Evolutionary conservation across 805 yeast species (phyloP), one percentile per base, ranked within the genome.

Genomic region (Kregervanrija fluxuum): DNA sequence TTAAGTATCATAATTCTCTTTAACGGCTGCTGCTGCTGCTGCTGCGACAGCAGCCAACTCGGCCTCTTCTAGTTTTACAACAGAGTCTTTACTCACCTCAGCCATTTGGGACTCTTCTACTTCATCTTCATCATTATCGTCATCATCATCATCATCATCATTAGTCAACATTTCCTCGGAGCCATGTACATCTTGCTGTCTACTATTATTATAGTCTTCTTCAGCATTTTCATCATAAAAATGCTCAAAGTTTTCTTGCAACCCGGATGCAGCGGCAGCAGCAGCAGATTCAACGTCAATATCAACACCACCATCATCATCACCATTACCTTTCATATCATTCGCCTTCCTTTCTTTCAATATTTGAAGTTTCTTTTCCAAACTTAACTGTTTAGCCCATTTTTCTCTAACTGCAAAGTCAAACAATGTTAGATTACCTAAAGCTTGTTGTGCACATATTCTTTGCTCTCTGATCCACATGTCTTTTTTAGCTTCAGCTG

Each of bases 381-480:
- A 41, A 34, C 54, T 49, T 38, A 54, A 40, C 43, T 55, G 56
- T 16, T 43, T 46, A 3, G 72, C 61, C 69, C 70, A 68, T 11
- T 56, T 59, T 30, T 73, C 74, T 35, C 74, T 56, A 5, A 66
- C 57, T 1, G 68, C 68, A 48, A 74, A 55, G 42, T 74, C 76
- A 50, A 62, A 71, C n/a, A 73, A 52, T 0, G 73, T 64, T 11
- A 68, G 54, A 3, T 55, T 48, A 2, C 69, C 69, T 10, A 74
- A 50, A 0, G 75, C 66, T 11, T 71, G 73, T 36, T 68, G 69
- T 1, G 76, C 74, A 8, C 74, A 69, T 10, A 56, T 49, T 33
- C 75, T 54, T 48, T 69, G 65, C 46, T 73, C 78, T 9, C 70
- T 52, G 2, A 48, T 50, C 79, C 79, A 74, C 34, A 71, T 60